Conservation (phyloP, 495 filamentous ascomycete genomes). For the Penicillium nucicola region DNA sequence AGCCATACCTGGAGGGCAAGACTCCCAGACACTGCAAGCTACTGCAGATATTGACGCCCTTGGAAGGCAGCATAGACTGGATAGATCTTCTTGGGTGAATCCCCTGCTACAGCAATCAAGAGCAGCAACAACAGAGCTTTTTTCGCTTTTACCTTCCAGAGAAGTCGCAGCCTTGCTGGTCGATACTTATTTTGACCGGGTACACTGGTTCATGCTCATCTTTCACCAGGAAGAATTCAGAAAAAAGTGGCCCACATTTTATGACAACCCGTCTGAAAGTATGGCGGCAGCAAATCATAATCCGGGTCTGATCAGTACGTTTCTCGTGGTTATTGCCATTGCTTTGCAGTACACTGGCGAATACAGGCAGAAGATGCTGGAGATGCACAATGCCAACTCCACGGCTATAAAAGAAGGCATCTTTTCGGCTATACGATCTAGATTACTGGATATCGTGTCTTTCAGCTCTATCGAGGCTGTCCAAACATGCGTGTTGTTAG, state of each 20-base stretch:
- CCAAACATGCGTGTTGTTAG: conserved; percentile 33
- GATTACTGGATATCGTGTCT: conserved; percentile 24
- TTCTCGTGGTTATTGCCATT: conserved; percentile 30
- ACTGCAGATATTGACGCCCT: no score
- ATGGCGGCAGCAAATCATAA: not conserved
- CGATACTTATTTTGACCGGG: conserved; percentile 35
- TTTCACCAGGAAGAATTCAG: conserved; percentile 37
- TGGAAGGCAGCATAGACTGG: no score
- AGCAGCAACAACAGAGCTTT: conserved; percentile 8
- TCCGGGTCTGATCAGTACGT: conserved; percentile 22
- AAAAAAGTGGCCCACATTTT: conserved; percentile 22
- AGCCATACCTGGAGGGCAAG: conserved; percentile 21
- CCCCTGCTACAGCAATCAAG: not conserved
- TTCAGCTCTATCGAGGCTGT: conserved; percentile 26
- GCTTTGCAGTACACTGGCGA: conserved; percentile 24
- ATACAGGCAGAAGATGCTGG: conserved; percentile 8
- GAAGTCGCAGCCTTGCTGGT: conserved; percentile 26
- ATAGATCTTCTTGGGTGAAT: no score
- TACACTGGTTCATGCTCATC: conserved; percentile 39
- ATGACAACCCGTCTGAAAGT: conserved; percentile 4
- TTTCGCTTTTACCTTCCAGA: conserved; percentile 13
- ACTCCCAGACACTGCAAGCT: not conserved
- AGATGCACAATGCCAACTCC: conserved; percentile 5
- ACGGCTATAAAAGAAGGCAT: conserved; percentile 21
- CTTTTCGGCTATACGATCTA: conserved; percentile 8